Base-by-base conservation (phyloP, 495 filamentous ascomycete genomes). In the Halenospora varia region DNA sequence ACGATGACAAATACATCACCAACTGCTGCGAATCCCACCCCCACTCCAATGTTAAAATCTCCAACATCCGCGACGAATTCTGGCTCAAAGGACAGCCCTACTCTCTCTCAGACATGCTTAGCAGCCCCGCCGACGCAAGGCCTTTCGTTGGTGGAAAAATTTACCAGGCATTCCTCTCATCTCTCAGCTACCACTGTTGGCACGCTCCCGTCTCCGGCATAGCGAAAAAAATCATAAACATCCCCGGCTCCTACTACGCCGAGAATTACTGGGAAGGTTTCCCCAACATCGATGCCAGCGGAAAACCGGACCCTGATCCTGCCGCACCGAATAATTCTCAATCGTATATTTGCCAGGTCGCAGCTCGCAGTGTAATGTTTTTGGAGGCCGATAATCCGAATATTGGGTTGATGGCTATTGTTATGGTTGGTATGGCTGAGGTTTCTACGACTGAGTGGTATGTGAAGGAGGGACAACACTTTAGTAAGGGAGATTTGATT, bases 61-160 rank as follows among this genome's bases (percentile, higher is more conserved):
- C 76, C 66, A 66, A 73, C 24, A 66, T 75, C 8, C 74, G 72
- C 10, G 79, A 82, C 63, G 59, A 69, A 11, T 90, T 90, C 74
- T 90, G 85, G 86, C 71, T 84, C 55, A 91, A 90, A 62, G 73
- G 71, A 39, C 84, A 89, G 66, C 85, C 81, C 0, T 88, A 87
- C 64, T 85, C 81, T 2, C 64, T 87, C 10, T 56, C 70, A 0
- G 77, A 89, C 65, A 89, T 89, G 80, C 75, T 88, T 0, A 77
- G 68, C 0, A 67, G 82, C 58, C 77, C 85, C 55, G 60, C 72
- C 0, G 66, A 82, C 2, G 71, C 79, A 0, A n/a, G 26, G 2
- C 68, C 81, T 10, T 88, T 88, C 62, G 73, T 75, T n/a, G 75
- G 73, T 0, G 83, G 79, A 0, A 88, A 82, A 0, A 68, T 89